Evolutionary conservation across 495 filamentous ascomycete genomes (phyloP), one percentile per base, ranked within the genome.

Genomic region (Extremus antarcticus): DNA sequence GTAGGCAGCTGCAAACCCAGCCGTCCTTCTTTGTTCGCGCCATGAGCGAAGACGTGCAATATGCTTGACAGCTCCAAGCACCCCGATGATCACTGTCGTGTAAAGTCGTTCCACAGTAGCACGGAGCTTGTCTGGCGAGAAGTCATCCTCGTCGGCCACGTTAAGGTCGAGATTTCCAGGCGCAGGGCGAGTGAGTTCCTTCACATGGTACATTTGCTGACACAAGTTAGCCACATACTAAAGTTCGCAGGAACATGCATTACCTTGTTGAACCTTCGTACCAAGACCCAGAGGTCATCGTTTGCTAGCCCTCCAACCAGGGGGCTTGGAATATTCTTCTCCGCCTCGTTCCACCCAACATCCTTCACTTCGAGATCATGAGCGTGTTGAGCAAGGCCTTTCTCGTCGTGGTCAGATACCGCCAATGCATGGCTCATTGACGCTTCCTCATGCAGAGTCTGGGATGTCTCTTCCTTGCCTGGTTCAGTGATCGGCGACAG

Each of bases 201-300:
- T 89, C 59, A 91, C 82, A 72, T 91, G 83, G 68, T 90, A 90
- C 67, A 92, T 84, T 85, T 92, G 87, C 86, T 90, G 19, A 43
- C 16, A n/a, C 40, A 17, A 22, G 24, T 51, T 51, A 45, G 41
- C 11, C 13, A 4, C 29, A 16, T 39, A 1, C 23, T 41, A 24
- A 10, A 22, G 1, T 48, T 16, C 15, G 24, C 17, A 24, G 41
- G 17, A 45, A 32, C 20, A 10, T 24, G 29, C 7, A 46, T 39
- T 68, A 84, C 86, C 78, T 92, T 91, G 64, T 95, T 85, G 62
- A 94, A 95, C 0, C 89, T 76, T 39, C 88, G 78, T 50, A 90
- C 72, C 20, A 92, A 71, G 57, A 86, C 70, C 86, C 88, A 95
- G 3, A 95, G 70, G 63, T 92, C 84, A 47, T 94, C 87, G 66